Evolutionary conservation across 2,329 filamentous ascomycete genomes (phyloP), one percentile per base, ranked within the genome.

Genomic region (Beauveria bassiana): DNA sequence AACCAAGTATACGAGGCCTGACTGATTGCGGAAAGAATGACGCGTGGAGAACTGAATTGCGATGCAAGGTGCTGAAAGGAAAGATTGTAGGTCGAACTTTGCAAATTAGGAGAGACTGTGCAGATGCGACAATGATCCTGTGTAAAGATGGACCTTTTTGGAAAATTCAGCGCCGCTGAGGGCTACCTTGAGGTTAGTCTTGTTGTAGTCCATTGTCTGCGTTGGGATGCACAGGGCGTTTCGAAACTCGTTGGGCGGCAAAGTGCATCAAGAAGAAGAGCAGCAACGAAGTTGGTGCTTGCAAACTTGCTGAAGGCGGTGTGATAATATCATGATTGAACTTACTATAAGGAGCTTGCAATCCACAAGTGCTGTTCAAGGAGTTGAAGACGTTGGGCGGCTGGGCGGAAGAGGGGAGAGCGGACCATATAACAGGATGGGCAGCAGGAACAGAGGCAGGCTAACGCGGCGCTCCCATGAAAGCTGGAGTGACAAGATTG

Each of bases 351-450:
- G 40, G 16, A 22, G 22, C 50, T 18, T 26, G 31, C 6, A 40
- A 49, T 42, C 31, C 45, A 42, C 31, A 14, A 12, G 5, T 26
- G 55, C 16, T 46, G 26, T 49, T 28, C 34, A 26, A 42, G 43
- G 50, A 22, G 31, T 42, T 31, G 45, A 49, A 24, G 52, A 42
- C n/a, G 42, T 38, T 42, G 31, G 45, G 55, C 45, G 22, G 31
- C 22, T 58, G 31, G 55, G 55, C 18, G 22, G 55, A 42, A 22
- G 55, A 50, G 55, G 55, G 55, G 45, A 58, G 45, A n/a, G 45
- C 31, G 45, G 31, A 58, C 55, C 43, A 58, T 57, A 57, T 58
- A 49, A 40, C 22, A 58, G 31, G 31, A 50, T 24, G 31, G 55
- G 31, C 34, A 45, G 57, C 47, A 20, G 57, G 49, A 50, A 59